Evolutionary conservation across 176 grass and related monocot genomes (phyloP), one percentile per base, ranked within the genome.

Genomic region (Raddia distichophylla): DNA sequence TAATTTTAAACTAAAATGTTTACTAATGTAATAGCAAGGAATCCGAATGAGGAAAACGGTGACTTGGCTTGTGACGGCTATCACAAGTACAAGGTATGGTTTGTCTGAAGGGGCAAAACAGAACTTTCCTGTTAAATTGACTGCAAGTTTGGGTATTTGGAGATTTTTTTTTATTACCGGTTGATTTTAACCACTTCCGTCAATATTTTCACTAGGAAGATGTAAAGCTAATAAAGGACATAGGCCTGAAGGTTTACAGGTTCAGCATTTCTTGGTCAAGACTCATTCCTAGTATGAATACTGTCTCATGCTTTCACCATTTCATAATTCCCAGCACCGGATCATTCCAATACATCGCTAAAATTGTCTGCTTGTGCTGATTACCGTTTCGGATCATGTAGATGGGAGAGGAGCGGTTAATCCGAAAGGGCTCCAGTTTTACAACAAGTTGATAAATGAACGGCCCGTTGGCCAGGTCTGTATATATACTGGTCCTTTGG

Each of bases 191-290:
- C 18, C 7, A 3, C 18, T 8, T 57, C 2, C 4, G 3, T 71
- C 16, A 11, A 61, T 68, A 3, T 27, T 55, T 17, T 10, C 22
- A 14, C 82, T 51, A 93, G 91, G 91, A 90, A 73, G 91, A 93
- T 90, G 91, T 90, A 12, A 84, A 87, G 27, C 50, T 93, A 44
- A 93, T 93, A 53, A 81, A 65, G 44, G 71, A 71, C 10, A 74
- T 83, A 61, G 91, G 87, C 34, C 50, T 90, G 27, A 73, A 87
- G 27, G 77, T 77, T 56, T 93, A 87, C 64, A 87, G 76, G 61
- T 90, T 93, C 84, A 90, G 76, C 76, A 90, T 93, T 47, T 90
- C 91, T 82, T 93, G 87, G 84, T 82, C 91, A 56, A 86, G 91
- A 32, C 81, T 90, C 40, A 76, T 93, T 54, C 91, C 91, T 69